A percentile compares a stretch with the other conserved stretches of the same genome.
phyloP scores from a whole-genome alignment of 148 eudicot genomes.

The Talinum fruticosum region DNA sequence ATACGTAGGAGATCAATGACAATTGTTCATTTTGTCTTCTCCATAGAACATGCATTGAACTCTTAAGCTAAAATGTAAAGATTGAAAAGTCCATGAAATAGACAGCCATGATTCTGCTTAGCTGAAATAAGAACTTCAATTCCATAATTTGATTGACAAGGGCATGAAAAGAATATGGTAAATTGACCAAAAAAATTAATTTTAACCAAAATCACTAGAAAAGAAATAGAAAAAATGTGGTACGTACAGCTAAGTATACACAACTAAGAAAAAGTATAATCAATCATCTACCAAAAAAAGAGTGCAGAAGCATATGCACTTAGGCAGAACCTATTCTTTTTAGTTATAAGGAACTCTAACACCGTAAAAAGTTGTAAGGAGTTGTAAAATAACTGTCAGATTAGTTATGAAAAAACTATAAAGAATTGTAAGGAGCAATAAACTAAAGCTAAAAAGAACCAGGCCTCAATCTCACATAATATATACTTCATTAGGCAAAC shows the following conservation, averaged over 20 bases:
- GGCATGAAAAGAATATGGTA: not conserved
- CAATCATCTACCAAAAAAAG: not conserved
- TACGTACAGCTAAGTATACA: not conserved
- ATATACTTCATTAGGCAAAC: no score
- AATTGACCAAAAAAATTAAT: no score
- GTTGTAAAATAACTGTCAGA: no score
- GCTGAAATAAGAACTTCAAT: not conserved
- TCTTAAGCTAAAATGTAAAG: no score
- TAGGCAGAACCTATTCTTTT: no score
- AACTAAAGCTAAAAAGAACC: no score
- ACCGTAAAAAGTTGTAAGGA: no score
- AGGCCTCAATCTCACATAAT: no score
- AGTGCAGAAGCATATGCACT: not conserved
- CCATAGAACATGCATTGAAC: not conserved
- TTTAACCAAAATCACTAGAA: not conserved
- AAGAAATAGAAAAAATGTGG: not conserved
- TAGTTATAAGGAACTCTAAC: no score
- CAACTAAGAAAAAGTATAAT: not conserved
- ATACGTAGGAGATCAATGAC: not conserved
- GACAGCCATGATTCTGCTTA: not conserved
- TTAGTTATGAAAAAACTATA: no score
- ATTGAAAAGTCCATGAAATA: not conserved
- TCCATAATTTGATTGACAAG: not conserved
- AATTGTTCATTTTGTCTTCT: not conserved
- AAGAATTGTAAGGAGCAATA: no score